A percentile compares a stretch with the other conserved stretches of the same genome.
Conservation (phyloP, 2,329 filamentous ascomycete species). For the Fusarium torulosum region DNA sequence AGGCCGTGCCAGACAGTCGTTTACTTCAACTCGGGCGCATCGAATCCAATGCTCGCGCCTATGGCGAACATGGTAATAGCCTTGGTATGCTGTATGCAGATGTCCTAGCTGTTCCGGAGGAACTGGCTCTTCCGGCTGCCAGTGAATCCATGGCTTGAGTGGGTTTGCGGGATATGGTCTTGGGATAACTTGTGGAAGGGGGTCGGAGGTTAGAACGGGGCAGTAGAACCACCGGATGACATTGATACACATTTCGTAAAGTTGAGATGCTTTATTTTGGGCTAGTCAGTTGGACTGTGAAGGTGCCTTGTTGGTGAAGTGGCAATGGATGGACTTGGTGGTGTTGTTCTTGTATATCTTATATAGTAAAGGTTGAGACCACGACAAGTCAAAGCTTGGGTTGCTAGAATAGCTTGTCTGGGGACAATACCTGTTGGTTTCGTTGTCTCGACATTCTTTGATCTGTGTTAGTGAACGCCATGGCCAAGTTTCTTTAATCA, state of each 20-base stretch:
- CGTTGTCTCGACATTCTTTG: neutral
- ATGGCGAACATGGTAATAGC: slow-evolving; percentile 29
- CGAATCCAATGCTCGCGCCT: slow-evolving; percentile 24
- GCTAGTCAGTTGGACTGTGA: neutral
- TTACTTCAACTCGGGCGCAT: slow-evolving; percentile 16
- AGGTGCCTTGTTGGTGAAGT: neutral
- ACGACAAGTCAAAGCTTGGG: no score
- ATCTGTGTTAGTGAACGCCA: neutral
- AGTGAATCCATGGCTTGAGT: neutral
- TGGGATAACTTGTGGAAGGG: neutral
- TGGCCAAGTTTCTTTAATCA: slow-evolving; percentile 2
- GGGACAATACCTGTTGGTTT: neutral
- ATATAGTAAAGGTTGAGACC: neutral
- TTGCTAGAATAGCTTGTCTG: neutral
- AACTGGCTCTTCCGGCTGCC: neutral
- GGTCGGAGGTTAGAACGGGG: neutral
- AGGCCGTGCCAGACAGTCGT: slow-evolving; percentile 4
- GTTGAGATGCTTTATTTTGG: neutral
- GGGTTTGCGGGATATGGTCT: neutral
- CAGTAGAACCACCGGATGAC: slow-evolving; percentile 36
- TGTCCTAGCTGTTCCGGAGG: neutral
- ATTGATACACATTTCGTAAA: slow-evolving; percentile 35
- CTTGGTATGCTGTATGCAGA: neutral
- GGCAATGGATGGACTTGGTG: neutral
- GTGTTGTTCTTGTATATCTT: neutral